Evolutionary conservation across 306 rosid species (phyloP).

Genomic region (Abrus precatorius): DNA sequence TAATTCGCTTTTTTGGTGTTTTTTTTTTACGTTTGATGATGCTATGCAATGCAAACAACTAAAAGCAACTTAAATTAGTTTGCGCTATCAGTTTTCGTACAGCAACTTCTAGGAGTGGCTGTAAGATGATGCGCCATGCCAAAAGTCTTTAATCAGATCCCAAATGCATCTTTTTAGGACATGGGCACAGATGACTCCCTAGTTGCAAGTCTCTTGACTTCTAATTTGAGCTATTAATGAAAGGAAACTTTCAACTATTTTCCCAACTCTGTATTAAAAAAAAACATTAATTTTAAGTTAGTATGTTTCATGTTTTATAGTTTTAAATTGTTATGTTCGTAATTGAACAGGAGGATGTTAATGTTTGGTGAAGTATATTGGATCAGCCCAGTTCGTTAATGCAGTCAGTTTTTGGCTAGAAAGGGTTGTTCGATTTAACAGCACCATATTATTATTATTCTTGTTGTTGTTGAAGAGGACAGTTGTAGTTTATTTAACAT

Average conservation of each 20-base stretch:
- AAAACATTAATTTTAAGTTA: too few species aligned
- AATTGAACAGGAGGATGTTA: background rate
- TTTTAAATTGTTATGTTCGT: background rate
- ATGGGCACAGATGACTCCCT: background rate
- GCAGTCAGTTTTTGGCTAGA: background rate
- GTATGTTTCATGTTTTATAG: too few species aligned
- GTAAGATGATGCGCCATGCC: conserved; percentile 8
- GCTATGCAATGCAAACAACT: background rate
- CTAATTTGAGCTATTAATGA: background rate
- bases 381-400: too few species aligned
- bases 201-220: background rate
- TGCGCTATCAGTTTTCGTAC: background rate
- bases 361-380: background rate
- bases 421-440: background rate
- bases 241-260: too few species aligned
- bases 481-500: background rate
- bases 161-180: background rate
- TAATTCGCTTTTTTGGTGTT: background rate
- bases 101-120: background rate
- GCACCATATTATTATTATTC: background rate
- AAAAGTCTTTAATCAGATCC: background rate
- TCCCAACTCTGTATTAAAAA: too few species aligned
- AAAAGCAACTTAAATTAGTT: background rate
- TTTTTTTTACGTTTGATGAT: too few species aligned
- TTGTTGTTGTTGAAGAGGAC: background rate